phyloP scores from a whole-genome alignment of 1,139 yeast genomes.

The Lodderomyces pseudojiufengensis region DNA sequence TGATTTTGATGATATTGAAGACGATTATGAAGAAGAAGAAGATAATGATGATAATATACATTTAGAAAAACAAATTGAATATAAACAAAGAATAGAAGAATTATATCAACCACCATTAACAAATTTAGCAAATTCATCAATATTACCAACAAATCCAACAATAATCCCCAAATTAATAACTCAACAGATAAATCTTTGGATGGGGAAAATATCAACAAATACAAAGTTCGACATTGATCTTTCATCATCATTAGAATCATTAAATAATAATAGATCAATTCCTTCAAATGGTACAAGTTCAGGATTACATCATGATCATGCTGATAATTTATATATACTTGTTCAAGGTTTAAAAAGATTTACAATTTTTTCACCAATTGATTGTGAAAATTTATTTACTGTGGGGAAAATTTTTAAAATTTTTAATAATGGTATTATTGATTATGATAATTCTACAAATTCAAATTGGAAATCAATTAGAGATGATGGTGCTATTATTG shows the following conservation, averaged over 20 bases:
- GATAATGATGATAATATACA: constrained; percentile 17
- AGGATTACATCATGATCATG: constrained; percentile 80
- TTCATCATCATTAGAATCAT: constrained; percentile 2
- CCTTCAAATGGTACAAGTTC: constrained; percentile 51
- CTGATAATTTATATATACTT: constrained; percentile 66
- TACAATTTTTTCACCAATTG: constrained; percentile 60
- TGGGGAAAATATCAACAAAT: constrained; percentile 35
- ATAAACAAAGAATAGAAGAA: constrained; percentile 31
- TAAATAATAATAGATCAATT: constrained; percentile 51
- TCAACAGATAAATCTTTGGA: constrained; percentile 74
- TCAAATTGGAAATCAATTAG: constrained; percentile 32
- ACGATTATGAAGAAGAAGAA: constrained; percentile 16
- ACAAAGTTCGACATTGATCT: constrained; percentile 1
- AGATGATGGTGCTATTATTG: constrained; percentile 58
- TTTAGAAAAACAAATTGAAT: constrained; percentile 20
- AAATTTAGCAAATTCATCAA: constrained; percentile 24
- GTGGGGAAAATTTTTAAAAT: constrained; percentile 53
- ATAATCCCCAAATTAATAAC: constrained; percentile 46
- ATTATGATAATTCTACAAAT: constrained; percentile 42
- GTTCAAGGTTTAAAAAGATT: constrained; percentile 61
- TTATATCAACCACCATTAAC: constrained; percentile 64
- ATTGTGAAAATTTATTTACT: constrained; percentile 54
- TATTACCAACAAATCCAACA: constrained; percentile 41
- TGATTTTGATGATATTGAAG: constrained; percentile 45
- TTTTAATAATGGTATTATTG: constrained; percentile 61